These are phyloP conservation scores for Antitrichia curtipendula DNA, from an alignment of 225 moss, liverwort and hornwort species.

Conservation along the genomic window DNA sequence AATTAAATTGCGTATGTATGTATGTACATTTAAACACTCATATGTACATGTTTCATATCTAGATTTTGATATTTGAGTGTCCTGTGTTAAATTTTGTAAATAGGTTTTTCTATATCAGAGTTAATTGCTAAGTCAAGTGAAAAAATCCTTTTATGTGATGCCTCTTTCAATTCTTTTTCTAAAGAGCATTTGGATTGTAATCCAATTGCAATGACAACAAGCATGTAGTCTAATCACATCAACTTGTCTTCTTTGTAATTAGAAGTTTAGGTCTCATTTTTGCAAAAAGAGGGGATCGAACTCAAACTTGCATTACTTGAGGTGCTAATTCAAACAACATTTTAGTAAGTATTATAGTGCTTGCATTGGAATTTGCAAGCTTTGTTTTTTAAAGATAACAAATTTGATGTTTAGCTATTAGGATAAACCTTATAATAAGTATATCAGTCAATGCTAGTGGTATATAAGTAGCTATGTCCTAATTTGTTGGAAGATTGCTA, in stretches of 20 bases:
- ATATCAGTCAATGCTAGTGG: accelerated
- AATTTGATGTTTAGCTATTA: too few relatives aligned
- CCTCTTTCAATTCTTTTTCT: background rate
- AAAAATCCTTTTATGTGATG: background rate
- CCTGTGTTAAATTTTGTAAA: background rate
- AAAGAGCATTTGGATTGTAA: background rate
- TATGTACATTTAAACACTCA: background rate
- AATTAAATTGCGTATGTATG: background rate
- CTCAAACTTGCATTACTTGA: background rate
- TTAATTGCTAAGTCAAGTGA: too few relatives aligned
- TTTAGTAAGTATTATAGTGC: too few relatives aligned
- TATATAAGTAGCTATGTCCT: accelerated
- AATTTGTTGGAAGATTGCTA: background rate
- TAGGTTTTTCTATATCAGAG: background rate
- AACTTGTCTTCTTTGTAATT: background rate
- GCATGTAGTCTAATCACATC: background rate
- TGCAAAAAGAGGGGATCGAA: background rate
- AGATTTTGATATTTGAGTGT: background rate
- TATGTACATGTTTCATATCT: background rate
- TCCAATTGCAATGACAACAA: background rate
- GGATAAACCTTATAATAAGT: too few relatives aligned
- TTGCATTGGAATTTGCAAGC: too few relatives aligned
- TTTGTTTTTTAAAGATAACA: too few relatives aligned
- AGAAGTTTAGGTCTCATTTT: accelerated
- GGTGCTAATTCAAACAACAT: too few relatives aligned